Conservation (phyloP, 371 early-diverging fungal species). For the Circinella minor region DNA sequence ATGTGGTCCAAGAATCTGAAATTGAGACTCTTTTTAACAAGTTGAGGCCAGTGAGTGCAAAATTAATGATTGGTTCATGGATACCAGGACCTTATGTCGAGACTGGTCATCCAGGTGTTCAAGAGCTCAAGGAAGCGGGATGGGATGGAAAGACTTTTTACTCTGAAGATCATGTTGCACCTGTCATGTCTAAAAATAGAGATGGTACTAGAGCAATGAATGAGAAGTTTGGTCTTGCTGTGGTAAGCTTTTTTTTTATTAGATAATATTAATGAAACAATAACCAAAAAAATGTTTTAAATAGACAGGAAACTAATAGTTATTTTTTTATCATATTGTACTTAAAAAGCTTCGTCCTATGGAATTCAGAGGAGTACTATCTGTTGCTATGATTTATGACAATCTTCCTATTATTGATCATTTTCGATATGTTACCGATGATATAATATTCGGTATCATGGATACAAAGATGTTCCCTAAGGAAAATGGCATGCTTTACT, state of each 20-base stretch:
- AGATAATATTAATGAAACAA: neutral
- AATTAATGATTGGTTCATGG: constrained; percentile 6
- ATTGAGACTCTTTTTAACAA: constrained; percentile 10
- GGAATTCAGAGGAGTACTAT: neutral
- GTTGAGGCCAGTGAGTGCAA: neutral
- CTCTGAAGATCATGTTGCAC: neutral
- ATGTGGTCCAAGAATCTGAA: constrained; percentile 10
- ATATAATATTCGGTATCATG: constrained; percentile 1
- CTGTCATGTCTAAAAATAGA: constrained; percentile 1
- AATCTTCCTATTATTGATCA: constrained; percentile 10
- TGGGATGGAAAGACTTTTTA: constrained; percentile 7
- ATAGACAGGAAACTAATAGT: neutral
- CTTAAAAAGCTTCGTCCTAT: constrained; percentile 6
- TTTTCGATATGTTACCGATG: constrained; percentile 3
- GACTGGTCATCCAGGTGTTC: constrained; percentile 7
- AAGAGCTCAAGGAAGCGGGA: neutral
- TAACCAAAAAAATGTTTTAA: neutral
- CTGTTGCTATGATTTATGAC: constrained; percentile 13
- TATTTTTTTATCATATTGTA: neutral
- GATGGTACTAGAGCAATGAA: neutral
- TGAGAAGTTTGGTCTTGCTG: constrained; percentile 1
- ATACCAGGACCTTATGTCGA: constrained; percentile 4
- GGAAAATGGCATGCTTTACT: constrained; percentile 3
- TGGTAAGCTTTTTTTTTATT: neutral
- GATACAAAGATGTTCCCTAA: constrained; percentile 12